Conservation (phyloP, 2,329 filamentous ascomycete species). For the Fusarium caatingaense region DNA sequence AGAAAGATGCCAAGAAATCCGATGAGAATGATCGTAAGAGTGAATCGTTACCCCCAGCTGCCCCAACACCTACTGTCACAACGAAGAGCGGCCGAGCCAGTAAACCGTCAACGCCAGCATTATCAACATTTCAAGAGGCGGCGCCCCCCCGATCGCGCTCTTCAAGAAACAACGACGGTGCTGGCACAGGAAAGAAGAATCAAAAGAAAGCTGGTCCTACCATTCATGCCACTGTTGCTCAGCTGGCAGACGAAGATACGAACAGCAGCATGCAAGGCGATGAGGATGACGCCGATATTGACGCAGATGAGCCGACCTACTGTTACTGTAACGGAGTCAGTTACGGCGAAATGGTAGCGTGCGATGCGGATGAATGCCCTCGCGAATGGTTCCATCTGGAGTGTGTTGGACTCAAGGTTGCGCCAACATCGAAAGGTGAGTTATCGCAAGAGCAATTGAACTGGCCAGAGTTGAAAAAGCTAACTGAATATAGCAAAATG, state of each 20-base stretch:
- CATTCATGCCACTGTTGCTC: slow-evolving; percentile 52
- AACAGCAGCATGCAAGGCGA: slow-evolving; percentile 56
- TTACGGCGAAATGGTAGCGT: slow-evolving; percentile 87
- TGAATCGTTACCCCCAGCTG: slow-evolving; percentile 59
- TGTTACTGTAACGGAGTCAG: slow-evolving; percentile 85
- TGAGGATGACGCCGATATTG: slow-evolving; percentile 67
- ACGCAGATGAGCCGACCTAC: slow-evolving; percentile 78
- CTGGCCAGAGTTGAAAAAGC: slow-evolving; percentile 20
- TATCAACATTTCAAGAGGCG: slow-evolving; percentile 69
- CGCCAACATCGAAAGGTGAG: slow-evolving; percentile 80
- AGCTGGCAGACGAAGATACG: slow-evolving; percentile 55
- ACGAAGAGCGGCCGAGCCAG: slow-evolving; percentile 75
- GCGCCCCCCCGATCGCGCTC: slow-evolving; percentile 66
- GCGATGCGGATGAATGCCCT: slow-evolving; percentile 77
- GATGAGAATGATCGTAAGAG: slow-evolving; percentile 54
- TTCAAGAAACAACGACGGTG: slow-evolving; percentile 59
- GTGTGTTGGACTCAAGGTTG: slow-evolving; percentile 82
- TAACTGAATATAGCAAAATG: slow-evolving; percentile 73
- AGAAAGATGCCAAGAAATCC: slow-evolving; percentile 58
- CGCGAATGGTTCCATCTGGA: slow-evolving; percentile 87
- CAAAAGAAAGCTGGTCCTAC: slow-evolving; percentile 68
- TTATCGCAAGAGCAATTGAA: slow-evolving; percentile 40
- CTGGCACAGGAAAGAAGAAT: slow-evolving; percentile 64
- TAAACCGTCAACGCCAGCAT: slow-evolving; percentile 73
- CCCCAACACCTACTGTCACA: slow-evolving; percentile 60